Evolutionary conservation across 2,329 filamentous ascomycete genomes (phyloP).

Genomic region (Lasiodiplodia citricola): DNA sequence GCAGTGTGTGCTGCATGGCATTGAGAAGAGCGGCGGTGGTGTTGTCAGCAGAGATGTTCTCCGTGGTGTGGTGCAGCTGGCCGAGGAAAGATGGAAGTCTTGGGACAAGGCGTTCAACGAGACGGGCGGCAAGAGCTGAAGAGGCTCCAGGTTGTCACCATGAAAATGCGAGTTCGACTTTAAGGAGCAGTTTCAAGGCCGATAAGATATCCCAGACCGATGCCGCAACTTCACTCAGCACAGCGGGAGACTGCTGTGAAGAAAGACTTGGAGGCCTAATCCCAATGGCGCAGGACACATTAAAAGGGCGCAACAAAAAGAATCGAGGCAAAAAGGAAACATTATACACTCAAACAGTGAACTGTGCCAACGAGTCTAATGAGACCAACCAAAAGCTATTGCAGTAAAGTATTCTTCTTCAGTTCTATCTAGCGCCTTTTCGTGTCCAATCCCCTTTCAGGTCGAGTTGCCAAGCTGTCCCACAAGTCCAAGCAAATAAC

Average conservation of each 20-base stretch:
- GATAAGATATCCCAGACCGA: not conserved
- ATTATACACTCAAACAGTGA: not conserved
- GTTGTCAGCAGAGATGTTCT: slow-evolving; percentile 69
- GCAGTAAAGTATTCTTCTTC: not conserved
- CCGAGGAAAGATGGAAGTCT: slow-evolving; percentile 69
- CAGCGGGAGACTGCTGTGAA: no score
- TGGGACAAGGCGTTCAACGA: slow-evolving; percentile 43
- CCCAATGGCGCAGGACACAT: not conserved
- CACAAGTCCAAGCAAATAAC: no score
- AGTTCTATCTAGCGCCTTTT: no score
- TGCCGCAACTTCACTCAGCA: not conserved
- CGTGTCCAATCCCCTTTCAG: no score
- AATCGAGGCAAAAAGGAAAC: not conserved
- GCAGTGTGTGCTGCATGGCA: slow-evolving; percentile 75
- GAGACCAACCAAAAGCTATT: not conserved
- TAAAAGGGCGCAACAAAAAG: not conserved
- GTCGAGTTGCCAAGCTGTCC: no score
- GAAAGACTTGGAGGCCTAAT: not conserved
- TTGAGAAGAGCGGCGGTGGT: slow-evolving; percentile 83
- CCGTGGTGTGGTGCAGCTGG: slow-evolving; percentile 62
- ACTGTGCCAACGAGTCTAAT: not conserved
- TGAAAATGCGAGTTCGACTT: not conserved
- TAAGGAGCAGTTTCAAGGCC: not conserved
- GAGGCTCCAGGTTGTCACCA: not conserved
- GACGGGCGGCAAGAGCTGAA: not conserved